Base-by-base conservation (phyloP, 495 filamentous ascomycete genomes). In the Penicillium bialowiezense region DNA sequence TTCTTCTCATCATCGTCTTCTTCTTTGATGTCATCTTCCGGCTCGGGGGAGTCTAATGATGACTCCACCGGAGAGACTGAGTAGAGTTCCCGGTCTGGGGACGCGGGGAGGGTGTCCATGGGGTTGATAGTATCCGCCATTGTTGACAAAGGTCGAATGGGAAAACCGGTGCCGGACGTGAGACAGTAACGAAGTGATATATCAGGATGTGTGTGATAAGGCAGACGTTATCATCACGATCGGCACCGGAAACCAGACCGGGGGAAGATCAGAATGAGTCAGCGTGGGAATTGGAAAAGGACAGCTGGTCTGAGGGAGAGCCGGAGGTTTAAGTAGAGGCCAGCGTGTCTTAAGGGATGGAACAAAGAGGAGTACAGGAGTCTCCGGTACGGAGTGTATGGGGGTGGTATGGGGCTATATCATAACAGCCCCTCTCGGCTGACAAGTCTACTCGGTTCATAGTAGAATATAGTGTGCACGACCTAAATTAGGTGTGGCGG, bases 1-100 rank as follows among this genome's bases (percentile, higher is more conserved):
- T 89, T 95, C 78, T 87, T 90, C 57, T 90, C 85, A 5, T 74
- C 77, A 3, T 39, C 42, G 0, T 64, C 61, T 24, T 69, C 63
- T 20, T 61, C 57, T 29, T 68, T 66, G 12, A 61, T 51, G 38
- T 59, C 38, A 20, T 54, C 40, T 9, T 59, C 52, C 13, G 61
- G 58, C 20, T 53, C 61, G 1, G 61, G 61, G 5, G 61, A 50
- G 21, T 62, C 55, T 23, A 76, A 48, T 2, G 72, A 74, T 5
- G 76, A 77, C 48, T 77, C 75, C 15, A 73, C 71, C n/a, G 75
- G 69, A 24, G 74, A 78, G 52, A 80, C 64, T 14, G 76, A 78
- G 49, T 73, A 70, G 31, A 74, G 50, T 37, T 73, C 68, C 23
- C 63, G 45, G 2, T 56, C 60, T 5, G 70, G 67, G 26, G 63